These are phyloP conservation scores for Conidiobolus incongruus DNA, from an alignment of 371 early-diverging fungal species.

Conservation along the genomic window DNA sequence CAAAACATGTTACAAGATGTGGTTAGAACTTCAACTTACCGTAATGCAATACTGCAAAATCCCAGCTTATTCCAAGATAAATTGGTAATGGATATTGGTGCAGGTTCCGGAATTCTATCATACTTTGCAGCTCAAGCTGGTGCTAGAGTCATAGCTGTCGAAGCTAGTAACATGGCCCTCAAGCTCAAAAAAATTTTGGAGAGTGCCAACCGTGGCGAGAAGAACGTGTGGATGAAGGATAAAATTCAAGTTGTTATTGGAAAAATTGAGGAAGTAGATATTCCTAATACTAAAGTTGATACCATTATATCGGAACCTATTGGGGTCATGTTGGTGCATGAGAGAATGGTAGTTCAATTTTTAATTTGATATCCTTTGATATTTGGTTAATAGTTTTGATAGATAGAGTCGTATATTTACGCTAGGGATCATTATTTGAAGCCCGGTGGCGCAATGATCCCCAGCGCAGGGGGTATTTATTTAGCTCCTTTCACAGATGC, in stretches of 20 bases:
- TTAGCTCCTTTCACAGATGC: slow-evolving; percentile 74
- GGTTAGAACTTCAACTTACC: slow-evolving; percentile 86
- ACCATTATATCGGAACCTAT: slow-evolving; percentile 92
- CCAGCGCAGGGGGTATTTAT: slow-evolving; percentile 67
- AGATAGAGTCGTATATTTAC: slow-evolving; percentile 7
- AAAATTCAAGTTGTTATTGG: slow-evolving; percentile 65
- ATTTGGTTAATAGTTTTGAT: too few species aligned
- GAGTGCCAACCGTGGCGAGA: slow-evolving; percentile 20
- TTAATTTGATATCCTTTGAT: slow-evolving; percentile 1
- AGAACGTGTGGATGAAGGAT: slow-evolving; percentile 54
- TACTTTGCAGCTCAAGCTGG: slow-evolving; percentile 89
- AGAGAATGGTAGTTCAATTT: slow-evolving; percentile 46
- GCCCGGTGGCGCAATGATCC: slow-evolving; percentile 79
- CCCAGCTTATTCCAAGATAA: slow-evolving; percentile 48
- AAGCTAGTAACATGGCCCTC: slow-evolving; percentile 86
- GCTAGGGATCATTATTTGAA: slow-evolving; percentile 59
- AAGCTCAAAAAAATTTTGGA: slow-evolving; percentile 65
- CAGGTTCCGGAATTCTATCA: slow-evolving; percentile 82
- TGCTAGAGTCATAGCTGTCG: slow-evolving; percentile 86
- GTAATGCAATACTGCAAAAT: slow-evolving; percentile 66
- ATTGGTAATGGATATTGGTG: slow-evolving; percentile 87
- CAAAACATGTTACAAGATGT: slow-evolving; percentile 96
- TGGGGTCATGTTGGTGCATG: slow-evolving; percentile 85
- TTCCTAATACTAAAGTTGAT: slow-evolving; percentile 61
- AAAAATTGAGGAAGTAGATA: slow-evolving; percentile 58